A percentile compares a stretch with the other conserved stretches of the same genome.
These are phyloP conservation scores for Wallemia mellicola DNA, from an alignment of 1,284 basidiomycete species.

Conservation along the genomic window DNA sequence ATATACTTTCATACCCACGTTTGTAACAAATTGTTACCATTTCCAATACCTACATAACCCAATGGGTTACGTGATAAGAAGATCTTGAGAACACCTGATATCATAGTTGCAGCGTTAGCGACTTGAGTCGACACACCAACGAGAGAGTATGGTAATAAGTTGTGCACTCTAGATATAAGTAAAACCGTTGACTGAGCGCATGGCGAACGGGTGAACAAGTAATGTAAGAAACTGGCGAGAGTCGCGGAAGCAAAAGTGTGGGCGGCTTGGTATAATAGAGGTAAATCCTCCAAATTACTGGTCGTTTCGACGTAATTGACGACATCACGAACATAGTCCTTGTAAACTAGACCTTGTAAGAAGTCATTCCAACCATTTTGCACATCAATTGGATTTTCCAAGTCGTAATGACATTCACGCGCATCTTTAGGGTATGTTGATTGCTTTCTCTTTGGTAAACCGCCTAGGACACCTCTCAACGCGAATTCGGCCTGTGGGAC, in stretches of 20 bases:
- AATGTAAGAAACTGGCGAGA: conserved; percentile 1
- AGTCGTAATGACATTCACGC: background rate
- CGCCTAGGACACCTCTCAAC: background rate
- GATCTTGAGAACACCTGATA: background rate
- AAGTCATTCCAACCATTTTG: background rate
- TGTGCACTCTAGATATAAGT: background rate
- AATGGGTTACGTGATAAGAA: background rate
- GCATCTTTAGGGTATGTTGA: background rate
- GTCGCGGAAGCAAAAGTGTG: background rate
- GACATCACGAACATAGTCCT: background rate
- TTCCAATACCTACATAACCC: background rate
- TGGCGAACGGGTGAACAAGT: background rate
- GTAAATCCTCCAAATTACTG: background rate
- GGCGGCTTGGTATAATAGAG: background rate
- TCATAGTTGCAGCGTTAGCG: conserved; percentile 1
- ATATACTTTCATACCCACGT: background rate
- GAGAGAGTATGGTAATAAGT: background rate
- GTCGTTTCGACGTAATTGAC: background rate
- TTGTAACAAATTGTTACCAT: background rate
- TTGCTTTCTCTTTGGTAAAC: background rate
- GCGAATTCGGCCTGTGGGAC: background rate
- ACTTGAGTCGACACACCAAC: background rate
- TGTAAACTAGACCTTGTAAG: background rate
- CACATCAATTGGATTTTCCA: background rate
- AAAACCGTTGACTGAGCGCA: background rate